These are phyloP conservation scores for Cytospora schulzeri DNA, from an alignment of 2,329 filamentous ascomycete species.

Conservation along the genomic window DNA sequence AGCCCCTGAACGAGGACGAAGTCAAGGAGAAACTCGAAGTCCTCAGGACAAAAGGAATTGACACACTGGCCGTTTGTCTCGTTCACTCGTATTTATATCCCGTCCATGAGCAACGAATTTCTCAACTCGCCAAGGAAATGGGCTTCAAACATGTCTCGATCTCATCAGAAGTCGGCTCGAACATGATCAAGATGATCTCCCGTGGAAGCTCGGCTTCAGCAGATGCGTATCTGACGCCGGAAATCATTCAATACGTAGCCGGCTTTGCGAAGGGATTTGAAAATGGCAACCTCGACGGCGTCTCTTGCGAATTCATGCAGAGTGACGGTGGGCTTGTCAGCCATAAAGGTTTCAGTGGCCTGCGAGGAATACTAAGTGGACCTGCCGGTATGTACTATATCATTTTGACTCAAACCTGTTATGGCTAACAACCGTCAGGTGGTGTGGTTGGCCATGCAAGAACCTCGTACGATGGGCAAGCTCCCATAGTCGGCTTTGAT, in stretches of 20 bases:
- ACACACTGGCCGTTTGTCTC: constrained; percentile 68
- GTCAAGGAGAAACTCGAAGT: constrained; percentile 58
- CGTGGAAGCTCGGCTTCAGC: constrained; percentile 70
- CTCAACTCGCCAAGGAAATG: constrained; percentile 63
- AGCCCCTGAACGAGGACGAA: constrained; percentile 52
- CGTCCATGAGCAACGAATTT: constrained; percentile 65
- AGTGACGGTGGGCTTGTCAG: constrained; percentile 52
- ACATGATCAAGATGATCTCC: constrained; percentile 75
- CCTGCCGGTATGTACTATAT: constrained; percentile 48
- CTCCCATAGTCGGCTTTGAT: constrained; percentile 22
- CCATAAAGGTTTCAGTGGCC: constrained; percentile 29
- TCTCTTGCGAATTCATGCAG: constrained; percentile 73
- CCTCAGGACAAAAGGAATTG: constrained; percentile 61
- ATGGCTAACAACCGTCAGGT: constrained; percentile 41
- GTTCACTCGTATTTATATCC: constrained; percentile 75
- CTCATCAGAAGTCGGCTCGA: constrained; percentile 65
- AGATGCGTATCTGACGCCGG: constrained; percentile 74
- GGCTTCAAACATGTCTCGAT: constrained; percentile 70
- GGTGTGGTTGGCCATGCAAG: constrained; percentile 73
- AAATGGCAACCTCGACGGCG: constrained; percentile 58
- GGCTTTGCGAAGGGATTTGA: constrained; percentile 68
- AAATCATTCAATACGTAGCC: constrained; percentile 70
- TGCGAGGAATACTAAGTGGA: constrained; percentile 66
- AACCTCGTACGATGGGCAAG: constrained; percentile 70
- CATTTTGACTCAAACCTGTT: not conserved